These are phyloP conservation scores for Globisporangium paroecandrum DNA, from an alignment of 352 stramenopile genomes.

Conservation along the genomic window DNA sequence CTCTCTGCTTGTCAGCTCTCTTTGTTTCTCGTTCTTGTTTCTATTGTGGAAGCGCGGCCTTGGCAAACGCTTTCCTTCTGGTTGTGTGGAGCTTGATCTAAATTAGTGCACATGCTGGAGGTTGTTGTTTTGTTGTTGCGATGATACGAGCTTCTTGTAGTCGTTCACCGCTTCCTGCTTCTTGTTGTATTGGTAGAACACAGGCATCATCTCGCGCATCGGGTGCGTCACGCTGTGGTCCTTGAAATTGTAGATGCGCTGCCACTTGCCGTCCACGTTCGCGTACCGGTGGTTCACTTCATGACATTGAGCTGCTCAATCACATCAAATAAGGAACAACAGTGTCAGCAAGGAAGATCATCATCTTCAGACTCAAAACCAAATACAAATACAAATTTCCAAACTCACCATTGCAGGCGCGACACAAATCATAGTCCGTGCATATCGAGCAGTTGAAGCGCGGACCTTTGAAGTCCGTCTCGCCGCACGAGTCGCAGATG, in stretches of 20 bases:
- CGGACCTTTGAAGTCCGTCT: slow-evolving; percentile 73
- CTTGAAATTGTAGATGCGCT: slow-evolving; percentile 73
- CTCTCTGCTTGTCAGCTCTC: neutral
- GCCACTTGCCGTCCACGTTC: slow-evolving; percentile 80
- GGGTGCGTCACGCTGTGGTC: slow-evolving; percentile 50
- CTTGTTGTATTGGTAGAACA: slow-evolving; percentile 55
- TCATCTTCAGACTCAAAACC: neutral
- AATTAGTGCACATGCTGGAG: slow-evolving; percentile 9
- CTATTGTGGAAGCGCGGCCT: neutral
- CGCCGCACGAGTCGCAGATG: slow-evolving; percentile 77
- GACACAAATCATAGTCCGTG: slow-evolving; percentile 77
- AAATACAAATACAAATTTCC: neutral
- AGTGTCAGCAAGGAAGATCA: neutral
- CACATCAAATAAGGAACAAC: neutral
- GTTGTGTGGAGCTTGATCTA: neutral
- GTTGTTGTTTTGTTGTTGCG: neutral
- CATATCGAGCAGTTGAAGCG: slow-evolving; percentile 75
- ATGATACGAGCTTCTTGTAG: neutral
- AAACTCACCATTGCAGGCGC: slow-evolving; percentile 49
- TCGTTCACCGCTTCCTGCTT: neutral
- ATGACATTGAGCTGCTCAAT: slow-evolving; percentile 38
- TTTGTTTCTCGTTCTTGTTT: neutral
- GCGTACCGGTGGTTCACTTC: slow-evolving; percentile 72
- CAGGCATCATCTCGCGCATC: slow-evolving; percentile 69
- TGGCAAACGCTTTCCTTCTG: too few species aligned